These are phyloP conservation scores for Penium margaritaceum DNA, from an alignment of 139 green algal genomes.

Conservation along the genomic window DNA sequence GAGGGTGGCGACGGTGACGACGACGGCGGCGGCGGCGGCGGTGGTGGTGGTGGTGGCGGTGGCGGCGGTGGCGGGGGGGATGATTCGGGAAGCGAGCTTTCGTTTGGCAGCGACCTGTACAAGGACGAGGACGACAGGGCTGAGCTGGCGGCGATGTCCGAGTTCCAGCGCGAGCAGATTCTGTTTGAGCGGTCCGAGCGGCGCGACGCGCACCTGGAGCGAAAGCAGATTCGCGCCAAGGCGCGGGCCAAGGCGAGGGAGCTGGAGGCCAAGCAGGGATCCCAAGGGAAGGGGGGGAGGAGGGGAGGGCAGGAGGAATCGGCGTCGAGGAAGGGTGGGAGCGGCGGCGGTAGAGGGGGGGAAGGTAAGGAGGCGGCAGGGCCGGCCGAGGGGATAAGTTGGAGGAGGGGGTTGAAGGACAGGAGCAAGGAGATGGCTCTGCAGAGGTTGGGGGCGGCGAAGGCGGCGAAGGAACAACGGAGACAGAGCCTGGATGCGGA, in stretches of 20 bases:
- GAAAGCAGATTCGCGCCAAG: neutral
- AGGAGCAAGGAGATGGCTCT: slow-evolving; percentile 17
- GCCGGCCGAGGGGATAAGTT: too few relatives aligned
- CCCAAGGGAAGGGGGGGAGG: too few relatives aligned
- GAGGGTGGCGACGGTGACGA: too few relatives aligned
- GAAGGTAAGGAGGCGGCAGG: too few relatives aligned
- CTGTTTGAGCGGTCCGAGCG: slow-evolving; percentile 54
- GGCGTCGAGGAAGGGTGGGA: too few relatives aligned
- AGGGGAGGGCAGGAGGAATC: too few relatives aligned
- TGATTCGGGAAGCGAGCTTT: slow-evolving; percentile 28
- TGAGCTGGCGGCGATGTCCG: slow-evolving; percentile 56
- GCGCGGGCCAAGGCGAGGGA: too few relatives aligned
- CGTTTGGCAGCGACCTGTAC: slow-evolving; percentile 51
- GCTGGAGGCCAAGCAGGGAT: too few relatives aligned
- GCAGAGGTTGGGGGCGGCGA: slow-evolving; percentile 13
- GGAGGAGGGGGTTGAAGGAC: too few relatives aligned
- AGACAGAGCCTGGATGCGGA: slow-evolving; percentile 7
- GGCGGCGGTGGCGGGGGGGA: slow-evolving; percentile 14
- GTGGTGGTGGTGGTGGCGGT: too few relatives aligned
- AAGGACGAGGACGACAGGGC: slow-evolving; percentile 56
- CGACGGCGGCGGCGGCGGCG: too few relatives aligned
- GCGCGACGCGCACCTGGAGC: slow-evolving; percentile 21
- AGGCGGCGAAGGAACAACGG: slow-evolving; percentile 31
- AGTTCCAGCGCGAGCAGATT: slow-evolving; percentile 63
- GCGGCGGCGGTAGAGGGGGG: too few relatives aligned